Evolutionary conservation across 2,329 filamentous ascomycete species (phyloP).

Genomic region (Colletotrichum camelliae): DNA sequence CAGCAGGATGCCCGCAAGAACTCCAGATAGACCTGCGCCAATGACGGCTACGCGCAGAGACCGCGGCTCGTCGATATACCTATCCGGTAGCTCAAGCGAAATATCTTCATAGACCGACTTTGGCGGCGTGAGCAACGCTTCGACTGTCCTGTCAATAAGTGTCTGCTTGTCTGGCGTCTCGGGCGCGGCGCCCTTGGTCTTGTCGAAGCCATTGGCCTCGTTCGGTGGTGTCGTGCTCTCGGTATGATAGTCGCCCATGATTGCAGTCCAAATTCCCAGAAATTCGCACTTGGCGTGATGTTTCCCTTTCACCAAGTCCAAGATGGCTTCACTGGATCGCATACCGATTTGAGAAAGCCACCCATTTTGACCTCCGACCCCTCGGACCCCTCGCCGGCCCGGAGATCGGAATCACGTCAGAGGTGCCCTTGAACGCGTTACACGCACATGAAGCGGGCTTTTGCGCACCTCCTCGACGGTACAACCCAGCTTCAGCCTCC

Average conservation of each 20-base stretch:
- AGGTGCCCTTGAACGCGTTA: conserved; percentile 13
- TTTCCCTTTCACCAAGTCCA: neutral
- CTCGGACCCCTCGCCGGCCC: neutral
- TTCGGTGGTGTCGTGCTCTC: neutral
- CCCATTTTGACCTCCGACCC: neutral
- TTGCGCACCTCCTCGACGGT: neutral
- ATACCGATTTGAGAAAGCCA: neutral
- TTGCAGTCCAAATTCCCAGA: neutral
- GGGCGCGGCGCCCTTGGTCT: neutral
- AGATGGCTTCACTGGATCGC: neutral
- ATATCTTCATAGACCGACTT: conserved; percentile 11
- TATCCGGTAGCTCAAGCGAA: conserved; percentile 34
- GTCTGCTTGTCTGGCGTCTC: neutral
- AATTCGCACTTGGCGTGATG: neutral
- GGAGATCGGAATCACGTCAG: conserved; percentile 19
- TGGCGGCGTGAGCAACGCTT: conserved; percentile 8
- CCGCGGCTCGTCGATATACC: conserved; percentile 52
- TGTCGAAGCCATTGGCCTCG: neutral
- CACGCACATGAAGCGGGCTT: neutral
- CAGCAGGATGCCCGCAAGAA: conserved; percentile 69
- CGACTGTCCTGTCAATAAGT: neutral
- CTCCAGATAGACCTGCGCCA: conserved; percentile 68
- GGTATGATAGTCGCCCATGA: conserved; percentile 14
- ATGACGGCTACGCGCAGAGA: conserved; percentile 63
- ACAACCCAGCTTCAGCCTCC: neutral